Evolutionary conservation across 352 stramenopile species (phyloP).

Genomic region (Phytophthora foliorum): DNA sequence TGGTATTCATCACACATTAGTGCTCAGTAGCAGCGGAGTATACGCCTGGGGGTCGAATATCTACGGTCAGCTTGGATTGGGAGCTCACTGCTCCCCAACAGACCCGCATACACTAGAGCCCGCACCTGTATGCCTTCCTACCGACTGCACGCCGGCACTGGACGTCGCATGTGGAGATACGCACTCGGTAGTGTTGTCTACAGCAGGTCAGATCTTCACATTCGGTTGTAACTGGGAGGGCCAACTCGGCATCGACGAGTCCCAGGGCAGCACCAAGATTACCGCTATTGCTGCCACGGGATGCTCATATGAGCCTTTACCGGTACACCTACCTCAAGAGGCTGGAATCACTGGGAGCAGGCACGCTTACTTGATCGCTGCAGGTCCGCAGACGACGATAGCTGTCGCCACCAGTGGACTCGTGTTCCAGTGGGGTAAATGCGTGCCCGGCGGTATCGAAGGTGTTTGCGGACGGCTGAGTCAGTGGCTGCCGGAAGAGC

Average conservation of each 20-base stretch:
- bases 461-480: slow-evolving; percentile 47
- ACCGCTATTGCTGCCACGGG: slow-evolving; percentile 20
- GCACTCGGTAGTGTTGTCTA: slow-evolving; percentile 72
- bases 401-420: slow-evolving; percentile 33
- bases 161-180: slow-evolving; percentile 72
- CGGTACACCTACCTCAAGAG: slow-evolving; percentile 7
- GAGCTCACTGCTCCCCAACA: slow-evolving; percentile 28
- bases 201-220: slow-evolving; percentile 51
- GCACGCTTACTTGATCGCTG: slow-evolving; percentile 44
- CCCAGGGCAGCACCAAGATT: not conserved
- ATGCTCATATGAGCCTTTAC: slow-evolving; percentile 28
- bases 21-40: slow-evolving; percentile 39
- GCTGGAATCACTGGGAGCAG: not conserved
- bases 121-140: slow-evolving; percentile 27
- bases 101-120: slow-evolving; percentile 39
- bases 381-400: slow-evolving; percentile 35
- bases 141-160: slow-evolving; percentile 20
- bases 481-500: slow-evolving; percentile 34
- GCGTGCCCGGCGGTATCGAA: slow-evolving; percentile 36
- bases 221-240: slow-evolving; percentile 81
- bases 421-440: slow-evolving; percentile 54
- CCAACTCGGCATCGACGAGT: slow-evolving; percentile 69
- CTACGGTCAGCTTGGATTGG: slow-evolving; percentile 71
- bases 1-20: slow-evolving; percentile 53
- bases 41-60: slow-evolving; percentile 76